Base-by-base conservation (phyloP, 2,329 filamentous ascomycete genomes). In the Coniochaeta hoffmannii region DNA sequence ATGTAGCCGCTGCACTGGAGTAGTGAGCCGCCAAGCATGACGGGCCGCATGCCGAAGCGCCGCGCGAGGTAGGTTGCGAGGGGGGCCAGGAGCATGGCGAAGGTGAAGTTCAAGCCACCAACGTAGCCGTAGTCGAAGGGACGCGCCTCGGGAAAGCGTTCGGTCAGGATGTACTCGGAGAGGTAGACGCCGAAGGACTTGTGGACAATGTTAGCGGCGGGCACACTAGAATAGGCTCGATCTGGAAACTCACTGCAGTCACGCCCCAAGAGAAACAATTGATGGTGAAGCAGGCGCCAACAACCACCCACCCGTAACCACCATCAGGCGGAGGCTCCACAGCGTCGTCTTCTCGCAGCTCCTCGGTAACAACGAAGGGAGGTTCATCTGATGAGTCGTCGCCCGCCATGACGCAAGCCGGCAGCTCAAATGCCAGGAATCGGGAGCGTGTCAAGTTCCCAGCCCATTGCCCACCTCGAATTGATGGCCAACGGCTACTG, bases 1-100 rank as follows among this genome's bases (percentile, higher is more conserved):
- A 53, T 7, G 30, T 53, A 41, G 17, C 52, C 26, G 1, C 67
- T 49, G 52, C 68, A 65, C 24, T 65, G 57, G 58, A 70, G 62
- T 9, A 61, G 57, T 1, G 69, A 64, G 8, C 82, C 75, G 0
- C 63, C 57, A 2, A 80, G 67, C 17, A 56, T 56, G 30, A 38
- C 34, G 11, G 50, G 17, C 7, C 26, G 51, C 2, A 17, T 35
- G 9, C 50, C 51, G 15, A 54, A 38, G 15, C 30, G 17, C 22
- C 36, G 51, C 6, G 41, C 31, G 26, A 53, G 38, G 8, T 49
- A 36, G 9, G 55, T 56, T 2, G 51, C 51, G 6, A 50, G 31
- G 2, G 55, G 55, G n/a, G 55, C 51, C 3, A 50, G 6, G 38
- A 53, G 17, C 50, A 53, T 49, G 50, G 55, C 46, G 35, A 32